Evolutionary conservation across 257 asterid species (phyloP).

Genomic region (Nicotiana otophora): DNA sequence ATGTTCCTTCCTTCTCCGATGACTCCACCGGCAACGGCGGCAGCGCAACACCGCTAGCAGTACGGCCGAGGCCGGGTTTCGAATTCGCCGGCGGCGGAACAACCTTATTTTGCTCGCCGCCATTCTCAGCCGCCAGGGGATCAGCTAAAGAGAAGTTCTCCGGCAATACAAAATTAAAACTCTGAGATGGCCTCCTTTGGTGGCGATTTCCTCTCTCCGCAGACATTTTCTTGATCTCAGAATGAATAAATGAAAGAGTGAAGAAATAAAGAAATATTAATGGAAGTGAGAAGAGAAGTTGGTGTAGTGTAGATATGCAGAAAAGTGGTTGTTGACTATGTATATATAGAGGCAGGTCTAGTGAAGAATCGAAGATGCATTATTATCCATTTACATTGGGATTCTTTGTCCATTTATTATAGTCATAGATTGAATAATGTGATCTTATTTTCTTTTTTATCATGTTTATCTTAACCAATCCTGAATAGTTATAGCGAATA

Average conservation of each 20-base stretch:
- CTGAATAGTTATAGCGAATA: too few relatives aligned
- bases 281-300: constrained; percentile 14
- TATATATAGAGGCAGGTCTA: constrained; percentile 19
- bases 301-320: constrained; percentile 8
- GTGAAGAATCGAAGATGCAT: constrained; percentile 16
- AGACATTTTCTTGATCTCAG: constrained; percentile 35
- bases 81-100: background rate
- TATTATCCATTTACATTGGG: constrained; percentile 39
- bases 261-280: constrained; percentile 10
- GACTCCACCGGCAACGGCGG: constrained; percentile 53
- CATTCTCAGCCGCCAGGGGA: constrained; percentile 35
- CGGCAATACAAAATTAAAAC: constrained; percentile 44
- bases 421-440: background rate
- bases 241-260: background rate
- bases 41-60: constrained; percentile 26
- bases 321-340: constrained; percentile 19
- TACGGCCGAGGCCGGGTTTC: background rate
- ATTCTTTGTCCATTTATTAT: constrained; percentile 12
- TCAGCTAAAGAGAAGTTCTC: constrained; percentile 41
- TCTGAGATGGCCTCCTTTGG: constrained; percentile 71
- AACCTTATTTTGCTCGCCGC: constrained; percentile 15
- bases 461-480: too few relatives aligned
- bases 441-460: too few relatives aligned
- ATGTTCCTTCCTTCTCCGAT: constrained; percentile 19
- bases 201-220: constrained; percentile 52